phyloP scores from a whole-genome alignment of 2,329 filamentous ascomycete species.

The Colletotrichum zoysiae region DNA sequence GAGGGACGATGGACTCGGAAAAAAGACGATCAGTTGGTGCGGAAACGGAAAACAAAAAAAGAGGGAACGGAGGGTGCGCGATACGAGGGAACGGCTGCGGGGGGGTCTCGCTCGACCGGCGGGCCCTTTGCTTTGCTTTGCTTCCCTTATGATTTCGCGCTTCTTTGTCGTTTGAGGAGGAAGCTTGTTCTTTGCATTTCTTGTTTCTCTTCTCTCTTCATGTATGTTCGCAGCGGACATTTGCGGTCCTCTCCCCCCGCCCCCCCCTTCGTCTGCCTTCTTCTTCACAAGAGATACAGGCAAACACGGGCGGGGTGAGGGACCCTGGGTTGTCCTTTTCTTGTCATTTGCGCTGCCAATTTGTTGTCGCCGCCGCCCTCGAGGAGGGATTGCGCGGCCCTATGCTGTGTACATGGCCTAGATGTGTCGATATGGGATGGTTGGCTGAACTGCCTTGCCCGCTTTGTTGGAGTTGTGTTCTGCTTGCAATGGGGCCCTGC shows the following conservation, averaged over 20 bases:
- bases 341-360: background rate
- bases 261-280: background rate
- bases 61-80: background rate
- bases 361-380: background rate
- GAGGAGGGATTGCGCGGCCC: background rate
- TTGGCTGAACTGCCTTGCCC: background rate
- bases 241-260: background rate
- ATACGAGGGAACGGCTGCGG: slow-evolving; percentile 6
- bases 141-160: slow-evolving; percentile 17
- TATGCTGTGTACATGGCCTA: background rate
- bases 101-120: background rate
- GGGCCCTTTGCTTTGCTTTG: background rate
- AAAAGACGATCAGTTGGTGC: slow-evolving; percentile 30
- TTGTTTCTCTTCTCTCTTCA: slow-evolving; percentile 9
- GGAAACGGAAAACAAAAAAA: slow-evolving; percentile 16
- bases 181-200: slow-evolving; percentile 2
- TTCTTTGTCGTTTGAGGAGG: slow-evolving; percentile 2
- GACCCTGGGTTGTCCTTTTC: background rate
- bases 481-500: background rate
- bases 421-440: slow-evolving; percentile 11
- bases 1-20: slow-evolving; percentile 22
- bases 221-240: slow-evolving; percentile 36
- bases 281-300: background rate
- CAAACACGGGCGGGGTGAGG: background rate
- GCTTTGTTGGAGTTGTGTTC: background rate